Conservation (phyloP, 305 asterid species). For the Ajuga reptans region DNA sequence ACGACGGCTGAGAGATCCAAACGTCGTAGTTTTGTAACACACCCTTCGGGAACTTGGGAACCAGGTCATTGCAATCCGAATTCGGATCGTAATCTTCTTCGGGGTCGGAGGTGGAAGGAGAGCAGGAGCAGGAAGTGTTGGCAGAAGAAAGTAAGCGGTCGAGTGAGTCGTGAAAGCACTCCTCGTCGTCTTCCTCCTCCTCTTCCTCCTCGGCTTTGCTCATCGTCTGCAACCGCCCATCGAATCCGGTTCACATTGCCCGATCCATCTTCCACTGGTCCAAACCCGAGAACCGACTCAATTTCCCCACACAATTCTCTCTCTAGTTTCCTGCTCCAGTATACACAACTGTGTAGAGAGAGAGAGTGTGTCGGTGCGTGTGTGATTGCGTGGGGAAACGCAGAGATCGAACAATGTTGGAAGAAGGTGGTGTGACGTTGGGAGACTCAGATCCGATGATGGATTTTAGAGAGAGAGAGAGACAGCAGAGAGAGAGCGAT, state of each 20-base stretch:
- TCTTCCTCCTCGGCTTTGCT: constrained; percentile 51
- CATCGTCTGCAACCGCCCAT: constrained; percentile 42
- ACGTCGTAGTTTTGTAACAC: constrained; percentile 58
- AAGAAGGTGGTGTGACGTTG: constrained; percentile 36
- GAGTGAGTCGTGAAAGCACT: constrained; percentile 74
- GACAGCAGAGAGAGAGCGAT: constrained; percentile 1
- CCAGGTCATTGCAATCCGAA: constrained; percentile 20
- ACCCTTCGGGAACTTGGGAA: constrained; percentile 50
- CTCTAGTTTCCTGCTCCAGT: not conserved
- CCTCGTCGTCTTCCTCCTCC: constrained; percentile 43
- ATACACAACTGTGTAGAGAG: not conserved
- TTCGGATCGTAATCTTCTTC: constrained; percentile 44
- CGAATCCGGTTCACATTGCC: constrained; percentile 35
- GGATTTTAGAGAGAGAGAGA: constrained; percentile 31
- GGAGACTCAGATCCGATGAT: constrained; percentile 67
- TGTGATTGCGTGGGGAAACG: constrained; percentile 30
- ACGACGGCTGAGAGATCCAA: constrained; percentile 86
- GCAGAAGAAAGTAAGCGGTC: constrained; percentile 87
- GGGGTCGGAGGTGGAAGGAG: constrained; percentile 44
- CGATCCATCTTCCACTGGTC: constrained; percentile 31
- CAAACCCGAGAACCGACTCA: constrained; percentile 18
- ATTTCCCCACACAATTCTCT: not conserved
- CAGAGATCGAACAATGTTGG: constrained; percentile 53
- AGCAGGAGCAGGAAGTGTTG: constrained; percentile 72
- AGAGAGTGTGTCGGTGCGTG: not conserved